Base-by-base conservation (phyloP, 441 rosid genomes). In the Rhodomyrtus psidioides region DNA sequence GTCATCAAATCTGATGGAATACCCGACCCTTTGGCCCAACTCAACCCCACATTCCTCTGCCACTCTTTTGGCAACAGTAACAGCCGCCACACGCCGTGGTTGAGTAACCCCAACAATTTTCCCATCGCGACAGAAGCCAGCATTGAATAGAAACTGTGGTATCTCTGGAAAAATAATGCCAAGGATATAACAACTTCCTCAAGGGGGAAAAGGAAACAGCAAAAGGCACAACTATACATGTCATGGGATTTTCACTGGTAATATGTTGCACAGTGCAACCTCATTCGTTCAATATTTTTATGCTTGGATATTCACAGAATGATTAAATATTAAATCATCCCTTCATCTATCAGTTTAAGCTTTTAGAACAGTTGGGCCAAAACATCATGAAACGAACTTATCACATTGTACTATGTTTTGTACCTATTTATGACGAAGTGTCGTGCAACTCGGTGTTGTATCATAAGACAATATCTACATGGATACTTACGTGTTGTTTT, bases 71-170 rank as follows among this genome's bases (percentile, higher is more conserved):
- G 99, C 97, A 30, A 96, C 95, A 8, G 99, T 93, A 85, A 96
- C 88, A 84, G 99, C 99, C 5, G 99, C 99, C 83, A 97, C 98
- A 85, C 98, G 97, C 91, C 98, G 92, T 5, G 99, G 98, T 49
- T 96, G 98, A 12, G 99, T 93, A 60, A 96, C 84, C 88, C 98
- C 98, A 86, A 96, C 86, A 85, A 90, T 87, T 91, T 94, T 94
- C 60, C 98, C 98, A 82, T 93, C 93, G 1, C 90, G 90, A 85
- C 97, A 94, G 89, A 96, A 94, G 49, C 98, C 99, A 84, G 95
- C 95, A 85, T 88, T 87, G 83, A 84, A 92, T 53, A 97, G 89
- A 88, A 91, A 96, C 93, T 97, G 99, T 60, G 99, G 99, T 87
- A 97, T 84, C 86, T 97, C 99, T 97, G 82, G 90, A 92, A 27